Percentiles rank a stretch among this genome's conserved stretches.
phyloP scores from a whole-genome alignment of 169 alveolate genomes.

The Eimeria praecox region DNA sequence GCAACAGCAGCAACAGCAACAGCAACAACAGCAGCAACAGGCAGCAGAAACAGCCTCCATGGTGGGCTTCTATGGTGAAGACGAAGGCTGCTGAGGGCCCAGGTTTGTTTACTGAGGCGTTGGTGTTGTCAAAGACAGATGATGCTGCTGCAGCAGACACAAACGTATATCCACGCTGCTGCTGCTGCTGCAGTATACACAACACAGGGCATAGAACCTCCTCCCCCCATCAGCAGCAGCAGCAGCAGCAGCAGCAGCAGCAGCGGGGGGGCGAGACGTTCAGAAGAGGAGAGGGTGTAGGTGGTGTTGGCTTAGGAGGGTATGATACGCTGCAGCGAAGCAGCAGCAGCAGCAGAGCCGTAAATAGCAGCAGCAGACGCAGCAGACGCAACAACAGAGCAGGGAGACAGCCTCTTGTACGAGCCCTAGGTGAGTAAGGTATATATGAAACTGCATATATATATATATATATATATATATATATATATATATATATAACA shows the following conservation, averaged over 20 bases:
- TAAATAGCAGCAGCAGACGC: not conserved
- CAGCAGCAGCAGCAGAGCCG: not conserved
- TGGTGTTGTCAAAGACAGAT: not conserved
- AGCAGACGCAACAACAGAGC: not conserved
- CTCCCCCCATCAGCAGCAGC: too few species aligned
- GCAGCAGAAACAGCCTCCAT: not conserved
- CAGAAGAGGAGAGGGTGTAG: not conserved
- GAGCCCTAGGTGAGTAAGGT: not conserved
- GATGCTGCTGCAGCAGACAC: not conserved
- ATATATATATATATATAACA: too few species aligned
- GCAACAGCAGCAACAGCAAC: not conserved
- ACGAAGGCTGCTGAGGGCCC: not conserved
- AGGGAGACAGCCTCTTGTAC: not conserved
- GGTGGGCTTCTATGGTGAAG: not conserved
- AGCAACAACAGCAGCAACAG: not conserved
- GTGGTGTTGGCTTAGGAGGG: not conserved
- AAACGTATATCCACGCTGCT: not conserved
- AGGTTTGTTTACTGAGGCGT: constrained; percentile 16
- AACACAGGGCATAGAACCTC: too few species aligned
- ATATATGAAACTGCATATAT: too few species aligned
- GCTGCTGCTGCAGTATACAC: constrained; percentile 12
- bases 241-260: constrained; percentile 21
- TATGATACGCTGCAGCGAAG: not conserved
- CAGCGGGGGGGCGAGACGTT: not conserved
- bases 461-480: too few species aligned